Percentiles rank a stretch among this genome's conserved stretches.
phyloP scores from a whole-genome alignment of 306 rosid genomes.

The Malus sylvestris region DNA sequence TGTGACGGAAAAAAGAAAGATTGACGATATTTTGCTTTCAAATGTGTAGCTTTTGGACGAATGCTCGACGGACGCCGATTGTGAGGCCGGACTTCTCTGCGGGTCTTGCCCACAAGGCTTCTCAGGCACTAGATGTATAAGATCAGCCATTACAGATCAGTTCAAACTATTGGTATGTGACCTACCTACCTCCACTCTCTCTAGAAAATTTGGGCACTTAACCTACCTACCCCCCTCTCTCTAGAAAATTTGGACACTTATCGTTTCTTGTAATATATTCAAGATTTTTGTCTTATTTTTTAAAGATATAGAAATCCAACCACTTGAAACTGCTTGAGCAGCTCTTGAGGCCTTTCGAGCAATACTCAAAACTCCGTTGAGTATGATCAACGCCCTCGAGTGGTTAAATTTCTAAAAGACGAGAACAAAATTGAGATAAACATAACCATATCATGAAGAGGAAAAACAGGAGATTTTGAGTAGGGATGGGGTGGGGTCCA shows the following conservation, averaged over 20 bases:
- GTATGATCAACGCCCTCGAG: background rate
- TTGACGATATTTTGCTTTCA: background rate
- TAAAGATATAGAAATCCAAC: background rate
- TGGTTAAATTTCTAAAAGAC: background rate
- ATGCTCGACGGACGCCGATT: slow-evolving; percentile 62
- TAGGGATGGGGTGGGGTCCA: background rate
- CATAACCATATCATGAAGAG: background rate
- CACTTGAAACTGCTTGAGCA: too few species aligned
- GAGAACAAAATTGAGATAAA: background rate
- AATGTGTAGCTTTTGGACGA: slow-evolving; percentile 49
- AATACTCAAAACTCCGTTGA: background rate
- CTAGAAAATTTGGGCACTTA: background rate
- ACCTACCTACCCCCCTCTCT: background rate
- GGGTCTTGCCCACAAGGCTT: slow-evolving; percentile 44
- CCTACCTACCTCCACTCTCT: background rate
- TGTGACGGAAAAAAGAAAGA: background rate
- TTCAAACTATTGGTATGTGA: slow-evolving; percentile 64
- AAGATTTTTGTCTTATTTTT: background rate
- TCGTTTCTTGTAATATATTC: background rate
- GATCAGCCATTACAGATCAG: slow-evolving; percentile 59
- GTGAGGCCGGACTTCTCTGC: slow-evolving; percentile 53
- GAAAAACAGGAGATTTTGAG: background rate
- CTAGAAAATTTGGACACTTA: background rate
- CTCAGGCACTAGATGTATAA: slow-evolving; percentile 54
- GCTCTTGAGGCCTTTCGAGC: too few species aligned